Percentiles rank a stretch among this genome's conserved stretches.
Evolutionary conservation across 306 rosid genomes (phyloP).

Genomic region (Rosa lucieae): DNA sequence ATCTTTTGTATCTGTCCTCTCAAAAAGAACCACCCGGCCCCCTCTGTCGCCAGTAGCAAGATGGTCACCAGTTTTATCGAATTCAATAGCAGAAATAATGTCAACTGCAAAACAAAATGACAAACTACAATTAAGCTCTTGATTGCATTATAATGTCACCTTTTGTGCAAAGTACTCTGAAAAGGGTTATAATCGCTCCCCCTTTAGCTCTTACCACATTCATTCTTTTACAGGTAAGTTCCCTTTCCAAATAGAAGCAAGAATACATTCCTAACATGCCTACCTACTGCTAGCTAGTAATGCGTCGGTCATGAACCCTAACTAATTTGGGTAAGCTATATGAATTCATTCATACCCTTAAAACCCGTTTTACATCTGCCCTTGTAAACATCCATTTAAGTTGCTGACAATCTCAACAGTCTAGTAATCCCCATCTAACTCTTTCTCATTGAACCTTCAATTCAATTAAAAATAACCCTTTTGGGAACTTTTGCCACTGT

Average conservation of each 20-base stretch:
- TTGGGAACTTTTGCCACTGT: neutral
- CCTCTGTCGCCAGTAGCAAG: conserved; percentile 99
- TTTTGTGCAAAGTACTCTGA: neutral
- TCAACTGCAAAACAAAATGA: conserved; percentile 67
- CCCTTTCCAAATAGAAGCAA: conserved; percentile 12
- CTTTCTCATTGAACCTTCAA: neutral
- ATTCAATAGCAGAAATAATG: conserved; percentile 97
- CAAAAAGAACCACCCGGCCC: conserved; percentile 98
- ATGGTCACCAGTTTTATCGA: conserved; percentile 91
- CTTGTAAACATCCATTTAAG: neutral
- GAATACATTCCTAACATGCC: conserved; percentile 1
- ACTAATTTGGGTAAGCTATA: neutral
- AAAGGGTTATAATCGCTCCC: neutral
- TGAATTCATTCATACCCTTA: neutral
- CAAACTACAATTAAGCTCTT: conserved; percentile 21
- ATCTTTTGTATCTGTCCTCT: conserved; percentile 91
- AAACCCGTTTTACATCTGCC: neutral
- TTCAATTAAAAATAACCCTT: neutral
- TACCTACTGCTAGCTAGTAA: conserved; percentile 4
- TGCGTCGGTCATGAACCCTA: conserved; percentile 3
- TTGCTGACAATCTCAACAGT: neutral
- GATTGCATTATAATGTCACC: neutral
- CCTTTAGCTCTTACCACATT: neutral
- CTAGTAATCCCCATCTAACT: neutral
- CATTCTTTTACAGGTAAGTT: neutral